phyloP scores from a whole-genome alignment of 257 asterid genomes.

The Coffea canephora region DNA sequence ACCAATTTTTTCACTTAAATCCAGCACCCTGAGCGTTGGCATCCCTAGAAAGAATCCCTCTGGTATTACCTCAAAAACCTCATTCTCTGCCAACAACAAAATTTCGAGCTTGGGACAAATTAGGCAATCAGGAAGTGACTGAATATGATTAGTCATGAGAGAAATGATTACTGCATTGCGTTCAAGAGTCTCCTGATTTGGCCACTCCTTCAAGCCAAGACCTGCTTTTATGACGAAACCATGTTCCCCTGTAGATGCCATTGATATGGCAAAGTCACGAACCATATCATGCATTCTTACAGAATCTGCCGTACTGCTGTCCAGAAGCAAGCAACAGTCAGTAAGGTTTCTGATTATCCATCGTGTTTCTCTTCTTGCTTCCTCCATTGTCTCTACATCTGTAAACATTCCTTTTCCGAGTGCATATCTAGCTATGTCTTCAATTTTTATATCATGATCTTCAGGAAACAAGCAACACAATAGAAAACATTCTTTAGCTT shows the following conservation, averaged over 20 bases:
- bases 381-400: neutral
- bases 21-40: conserved; percentile 4
- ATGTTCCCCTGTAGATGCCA: conserved; percentile 12
- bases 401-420: conserved; percentile 8
- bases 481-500: conserved; percentile 12
- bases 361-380: conserved; percentile 1
- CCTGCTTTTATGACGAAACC: conserved; percentile 18
- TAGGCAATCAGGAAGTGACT: conserved; percentile 6
- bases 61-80: conserved; percentile 11
- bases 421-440: conserved; percentile 6
- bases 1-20: conserved; percentile 22
- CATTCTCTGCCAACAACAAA: conserved; percentile 20
- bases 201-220: conserved; percentile 13
- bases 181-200: neutral
- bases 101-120: conserved; percentile 19
- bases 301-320: no score
- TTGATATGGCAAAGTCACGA: conserved; percentile 16
- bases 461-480: conserved; percentile 22
- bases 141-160: conserved; percentile 15
- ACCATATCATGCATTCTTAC: conserved; percentile 13
- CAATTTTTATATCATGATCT: conserved; percentile 18
- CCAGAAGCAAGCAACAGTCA: conserved; percentile 6
- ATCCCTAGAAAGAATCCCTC: neutral
- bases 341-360: conserved; percentile 4
- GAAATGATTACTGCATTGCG: conserved; percentile 5